phyloP scores from a whole-genome alignment of 257 asterid genomes.

The Ballota nigra region DNA sequence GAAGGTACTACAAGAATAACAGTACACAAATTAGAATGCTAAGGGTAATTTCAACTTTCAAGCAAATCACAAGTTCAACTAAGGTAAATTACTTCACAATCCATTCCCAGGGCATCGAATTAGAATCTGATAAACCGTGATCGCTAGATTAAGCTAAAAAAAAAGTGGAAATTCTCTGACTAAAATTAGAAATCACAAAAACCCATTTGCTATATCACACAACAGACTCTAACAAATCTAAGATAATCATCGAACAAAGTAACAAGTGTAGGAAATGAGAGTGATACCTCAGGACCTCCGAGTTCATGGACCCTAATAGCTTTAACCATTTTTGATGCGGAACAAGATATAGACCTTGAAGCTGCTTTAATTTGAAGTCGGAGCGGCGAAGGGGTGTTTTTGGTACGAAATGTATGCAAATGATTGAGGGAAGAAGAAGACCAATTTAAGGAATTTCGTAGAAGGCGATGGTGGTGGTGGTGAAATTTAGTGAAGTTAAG shows the following conservation, averaged over 20 bases:
- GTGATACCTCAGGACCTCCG: slow-evolving; percentile 45
- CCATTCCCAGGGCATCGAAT: not conserved
- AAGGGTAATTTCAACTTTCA: not conserved
- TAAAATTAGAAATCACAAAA: slow-evolving; percentile 7
- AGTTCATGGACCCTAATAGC: slow-evolving; percentile 68
- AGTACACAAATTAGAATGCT: too few species aligned
- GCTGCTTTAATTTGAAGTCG: slow-evolving; percentile 2
- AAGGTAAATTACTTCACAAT: not conserved
- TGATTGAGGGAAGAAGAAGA: slow-evolving; percentile 20
- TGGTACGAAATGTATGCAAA: not conserved
- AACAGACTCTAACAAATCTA: not conserved
- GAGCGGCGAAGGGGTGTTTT: slow-evolving; percentile 20
- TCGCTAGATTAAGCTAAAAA: not conserved
- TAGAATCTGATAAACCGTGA: not conserved
- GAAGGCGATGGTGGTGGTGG: slow-evolving; percentile 15
- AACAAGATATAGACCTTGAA: not conserved
- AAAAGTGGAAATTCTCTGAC: not conserved
- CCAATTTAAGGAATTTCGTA: slow-evolving; percentile 2
- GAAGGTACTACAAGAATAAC: not conserved
- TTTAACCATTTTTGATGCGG: slow-evolving; percentile 58
- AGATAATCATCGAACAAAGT: not conserved
- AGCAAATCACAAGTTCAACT: not conserved
- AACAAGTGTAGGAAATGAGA: not conserved
- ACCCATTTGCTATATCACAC: not conserved
- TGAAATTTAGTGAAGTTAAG: slow-evolving; percentile 5